These are phyloP conservation scores for Cyberlindnera maritima DNA, from an alignment of 805 yeast species.

Conservation along the genomic window DNA sequence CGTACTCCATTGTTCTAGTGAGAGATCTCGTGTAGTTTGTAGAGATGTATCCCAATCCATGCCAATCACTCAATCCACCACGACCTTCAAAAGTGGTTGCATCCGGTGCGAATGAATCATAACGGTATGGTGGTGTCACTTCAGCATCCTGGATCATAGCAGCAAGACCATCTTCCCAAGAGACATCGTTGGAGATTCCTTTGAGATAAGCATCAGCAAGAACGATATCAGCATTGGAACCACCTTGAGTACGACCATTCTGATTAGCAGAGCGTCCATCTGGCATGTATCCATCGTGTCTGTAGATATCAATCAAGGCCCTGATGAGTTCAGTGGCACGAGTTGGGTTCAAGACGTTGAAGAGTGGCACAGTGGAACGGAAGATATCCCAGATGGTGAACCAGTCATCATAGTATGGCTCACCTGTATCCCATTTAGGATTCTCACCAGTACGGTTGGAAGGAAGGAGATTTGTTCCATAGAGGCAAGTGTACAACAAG, in stretches of 20 bases:
- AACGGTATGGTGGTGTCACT: conserved; percentile 30
- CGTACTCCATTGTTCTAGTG: conserved; percentile 36
- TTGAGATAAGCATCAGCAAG: conserved; percentile 37
- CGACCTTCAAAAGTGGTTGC: conserved; percentile 34
- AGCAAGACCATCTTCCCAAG: conserved; percentile 32
- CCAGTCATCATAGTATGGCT: conserved; percentile 37
- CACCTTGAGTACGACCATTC: conserved; percentile 38
- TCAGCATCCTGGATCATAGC: conserved; percentile 38
- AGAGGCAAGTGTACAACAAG: conserved; percentile 8
- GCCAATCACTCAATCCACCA: conserved; percentile 37
- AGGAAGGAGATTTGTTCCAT: conserved; percentile 11
- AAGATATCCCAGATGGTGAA: conserved; percentile 39
- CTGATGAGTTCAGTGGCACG: conserved; percentile 31
- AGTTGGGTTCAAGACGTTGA: conserved; percentile 30
- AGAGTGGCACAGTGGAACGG: conserved; percentile 34
- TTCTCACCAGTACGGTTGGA: conserved; percentile 25
- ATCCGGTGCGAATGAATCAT: conserved; percentile 30
- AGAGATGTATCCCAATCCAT: conserved; percentile 32
- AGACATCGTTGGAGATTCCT: conserved; percentile 22
- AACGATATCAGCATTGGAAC: conserved; percentile 35
- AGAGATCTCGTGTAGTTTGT: conserved; percentile 33
- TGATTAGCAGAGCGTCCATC: conserved; percentile 37
- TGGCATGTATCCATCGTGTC: conserved; percentile 36
- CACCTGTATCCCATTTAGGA: conserved; percentile 27
- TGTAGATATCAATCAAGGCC: conserved; percentile 30